Evolutionary conservation across 2,329 filamentous ascomycete genomes (phyloP).

Genomic region (Plectosphaerella cucumerina): DNA sequence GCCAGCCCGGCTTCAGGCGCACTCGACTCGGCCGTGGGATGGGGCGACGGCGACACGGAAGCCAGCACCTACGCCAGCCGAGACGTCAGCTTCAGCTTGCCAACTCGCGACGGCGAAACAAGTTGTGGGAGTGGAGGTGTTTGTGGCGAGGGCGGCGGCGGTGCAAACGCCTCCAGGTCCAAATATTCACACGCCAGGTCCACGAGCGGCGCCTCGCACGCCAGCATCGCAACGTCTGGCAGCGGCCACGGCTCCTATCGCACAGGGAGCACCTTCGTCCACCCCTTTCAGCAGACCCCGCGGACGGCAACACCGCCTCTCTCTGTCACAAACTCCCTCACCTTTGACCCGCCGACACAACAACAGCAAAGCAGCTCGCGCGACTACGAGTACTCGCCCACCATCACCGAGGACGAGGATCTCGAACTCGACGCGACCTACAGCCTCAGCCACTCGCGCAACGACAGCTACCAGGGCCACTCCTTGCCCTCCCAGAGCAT

Average conservation of each 20-base stretch:
- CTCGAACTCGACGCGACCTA: slow-evolving; percentile 19
- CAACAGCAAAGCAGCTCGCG: slow-evolving; percentile 24
- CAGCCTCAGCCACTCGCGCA: slow-evolving; percentile 1
- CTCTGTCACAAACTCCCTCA: slow-evolving; percentile 53
- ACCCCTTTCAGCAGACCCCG: slow-evolving; percentile 62
- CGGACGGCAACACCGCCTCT: slow-evolving; percentile 56
- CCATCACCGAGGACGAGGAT: slow-evolving; percentile 50
- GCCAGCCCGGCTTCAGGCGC: slow-evolving; percentile 3
- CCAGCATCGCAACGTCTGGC: slow-evolving; percentile 50
- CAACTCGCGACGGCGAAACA: slow-evolving; percentile 25
- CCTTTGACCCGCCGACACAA: slow-evolving; percentile 34
- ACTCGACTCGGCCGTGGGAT: slow-evolving; percentile 4
- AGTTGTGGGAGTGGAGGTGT: slow-evolving; percentile 6
- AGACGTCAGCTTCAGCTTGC: slow-evolving; percentile 45
- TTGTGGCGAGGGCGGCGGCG: slow-evolving; percentile 7
- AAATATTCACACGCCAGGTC: slow-evolving; percentile 55
- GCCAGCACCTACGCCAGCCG: slow-evolving; percentile 20
- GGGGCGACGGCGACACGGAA: slow-evolving; percentile 2
- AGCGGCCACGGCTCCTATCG: slow-evolving; percentile 37
- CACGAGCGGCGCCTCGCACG: slow-evolving; percentile 53
- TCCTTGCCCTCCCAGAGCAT: slow-evolving; percentile 21
- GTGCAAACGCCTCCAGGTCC: slow-evolving; percentile 17
- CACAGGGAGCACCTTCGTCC: slow-evolving; percentile 46
- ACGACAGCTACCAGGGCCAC: slow-evolving; percentile 3
- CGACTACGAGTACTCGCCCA: slow-evolving; percentile 54